These are phyloP conservation scores for Arthrobotrys iridis DNA, from an alignment of 2,329 filamentous ascomycete species.

Conservation along the genomic window DNA sequence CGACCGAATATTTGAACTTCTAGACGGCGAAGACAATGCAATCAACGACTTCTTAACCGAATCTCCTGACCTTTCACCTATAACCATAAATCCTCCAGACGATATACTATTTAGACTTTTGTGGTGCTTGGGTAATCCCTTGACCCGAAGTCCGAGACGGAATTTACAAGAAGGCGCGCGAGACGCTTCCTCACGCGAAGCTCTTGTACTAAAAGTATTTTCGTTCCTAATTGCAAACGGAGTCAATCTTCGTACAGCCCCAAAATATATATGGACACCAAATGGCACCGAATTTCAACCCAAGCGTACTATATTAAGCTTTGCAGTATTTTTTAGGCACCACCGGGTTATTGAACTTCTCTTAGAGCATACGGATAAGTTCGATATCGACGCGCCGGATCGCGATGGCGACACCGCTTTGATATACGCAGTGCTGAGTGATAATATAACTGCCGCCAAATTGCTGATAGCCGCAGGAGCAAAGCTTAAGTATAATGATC, in stretches of 20 bases:
- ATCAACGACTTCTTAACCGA: background rate
- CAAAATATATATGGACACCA: too few species aligned
- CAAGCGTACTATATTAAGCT: background rate
- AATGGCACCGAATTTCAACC: too few species aligned
- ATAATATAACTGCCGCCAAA: background rate
- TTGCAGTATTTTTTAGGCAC: background rate
- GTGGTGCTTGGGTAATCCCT: background rate
- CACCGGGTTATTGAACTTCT: background rate
- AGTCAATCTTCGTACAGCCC: background rate
- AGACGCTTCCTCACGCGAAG: background rate
- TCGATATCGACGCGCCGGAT: background rate
- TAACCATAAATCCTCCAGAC: background rate
- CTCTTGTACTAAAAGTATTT: background rate
- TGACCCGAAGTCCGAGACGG: background rate
- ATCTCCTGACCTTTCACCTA: background rate
- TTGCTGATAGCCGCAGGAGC: background rate
- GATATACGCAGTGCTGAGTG: background rate
- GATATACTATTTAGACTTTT: background rate
- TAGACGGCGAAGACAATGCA: background rate
- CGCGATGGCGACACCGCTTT: background rate
- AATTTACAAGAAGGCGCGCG: background rate
- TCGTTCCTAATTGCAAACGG: background rate
- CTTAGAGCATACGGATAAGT: background rate
- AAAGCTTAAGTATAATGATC: background rate
- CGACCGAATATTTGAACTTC: too few species aligned